These are phyloP conservation scores for Macrocybe gigantea DNA, from an alignment of 768 basidiomycete species.

Conservation along the genomic window DNA sequence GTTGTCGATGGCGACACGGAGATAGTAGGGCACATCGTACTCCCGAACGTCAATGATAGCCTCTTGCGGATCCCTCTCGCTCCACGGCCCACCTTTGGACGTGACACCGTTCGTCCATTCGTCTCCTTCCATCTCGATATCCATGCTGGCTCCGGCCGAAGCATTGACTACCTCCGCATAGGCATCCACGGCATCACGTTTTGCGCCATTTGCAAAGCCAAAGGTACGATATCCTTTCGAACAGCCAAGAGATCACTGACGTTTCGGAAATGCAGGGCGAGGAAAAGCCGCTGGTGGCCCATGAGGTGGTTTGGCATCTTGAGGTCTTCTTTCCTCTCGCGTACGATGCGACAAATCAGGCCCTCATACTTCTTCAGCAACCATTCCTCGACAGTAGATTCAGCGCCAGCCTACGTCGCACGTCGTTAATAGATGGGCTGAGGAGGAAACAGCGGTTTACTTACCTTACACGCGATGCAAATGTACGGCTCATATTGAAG, in stretches of 20 bases:
- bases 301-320: slow-evolving; percentile 94
- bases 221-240: slow-evolving; percentile 81
- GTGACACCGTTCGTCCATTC: slow-evolving; percentile 38
- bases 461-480: slow-evolving; percentile 84
- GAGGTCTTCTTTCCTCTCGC: slow-evolving; percentile 89
- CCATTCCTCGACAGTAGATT: slow-evolving; percentile 93
- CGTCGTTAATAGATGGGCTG: too few species aligned
- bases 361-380: slow-evolving; percentile 91
- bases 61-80: slow-evolving; percentile 81
- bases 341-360: slow-evolving; percentile 67
- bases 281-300: slow-evolving; percentile 86
- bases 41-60: slow-evolving; percentile 93
- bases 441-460: slow-evolving; percentile 10
- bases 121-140: slow-evolving; percentile 64
- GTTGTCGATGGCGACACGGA: slow-evolving; percentile 99
- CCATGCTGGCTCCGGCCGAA: slow-evolving; percentile 61
- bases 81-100: slow-evolving; percentile 21
- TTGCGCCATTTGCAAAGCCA: slow-evolving; percentile 88
- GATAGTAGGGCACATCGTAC: slow-evolving; percentile 95
- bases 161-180: slow-evolving; percentile 94
- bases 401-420: slow-evolving; percentile 62
- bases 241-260: slow-evolving; percentile 88
- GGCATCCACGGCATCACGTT: slow-evolving; percentile 92
- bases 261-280: slow-evolving; percentile 88
- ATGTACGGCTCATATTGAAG: slow-evolving; percentile 94